Evolutionary conservation across 345 rosid genomes (phyloP), one percentile per base, ranked within the genome.

Genomic region (Bruguiera gymnorhiza): DNA sequence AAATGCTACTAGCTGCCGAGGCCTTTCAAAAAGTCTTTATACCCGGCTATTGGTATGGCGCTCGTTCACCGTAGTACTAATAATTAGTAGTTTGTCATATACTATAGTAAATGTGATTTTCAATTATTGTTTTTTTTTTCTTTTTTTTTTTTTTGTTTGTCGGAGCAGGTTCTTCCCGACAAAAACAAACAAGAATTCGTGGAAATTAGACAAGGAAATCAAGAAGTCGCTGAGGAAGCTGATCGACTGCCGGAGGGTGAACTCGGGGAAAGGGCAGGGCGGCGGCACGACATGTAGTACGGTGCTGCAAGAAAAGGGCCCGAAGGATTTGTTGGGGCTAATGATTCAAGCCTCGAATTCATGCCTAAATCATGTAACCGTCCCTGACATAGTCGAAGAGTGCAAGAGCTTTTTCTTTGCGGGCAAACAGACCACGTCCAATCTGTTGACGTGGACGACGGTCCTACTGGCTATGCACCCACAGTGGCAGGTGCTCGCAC

Each of bases 351-450:
- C 81, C 57, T 77, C 81, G 63, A 61, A 84, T 58, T 30, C 73
- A 66, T 43, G 70, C 51, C 13, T 75, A 34, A 83, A 87, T 43
- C 50, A 43, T 46, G 89, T 91, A 63, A 78, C 71, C 8, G 68
- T 73, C 3, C 62, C 65, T 46, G 81, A 77, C 77, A 77, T 77
- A 4, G 71, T 89, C 0, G 92, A 87, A 68, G 97, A 91, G 74
- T 89, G 93, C 73, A 87, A 87, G 63, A 59, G 85, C 60, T 87
- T 91, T 69, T 83, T 89, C 77, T 67, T 89, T 6, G 91, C 91
- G 7, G 96, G 93, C 13, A 84, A 87, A 65, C 91, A 89, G 74
- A 91, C 93, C 72, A 87, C 96, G 0, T 79, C 97, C 6, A 76
- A 73, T 29, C 68, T 88, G 65, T 86, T 89, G 11, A 81, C 83